These are phyloP conservation scores for Lactifluus hygrophoroides DNA, from an alignment of 768 basidiomycete species.

Conservation along the genomic window DNA sequence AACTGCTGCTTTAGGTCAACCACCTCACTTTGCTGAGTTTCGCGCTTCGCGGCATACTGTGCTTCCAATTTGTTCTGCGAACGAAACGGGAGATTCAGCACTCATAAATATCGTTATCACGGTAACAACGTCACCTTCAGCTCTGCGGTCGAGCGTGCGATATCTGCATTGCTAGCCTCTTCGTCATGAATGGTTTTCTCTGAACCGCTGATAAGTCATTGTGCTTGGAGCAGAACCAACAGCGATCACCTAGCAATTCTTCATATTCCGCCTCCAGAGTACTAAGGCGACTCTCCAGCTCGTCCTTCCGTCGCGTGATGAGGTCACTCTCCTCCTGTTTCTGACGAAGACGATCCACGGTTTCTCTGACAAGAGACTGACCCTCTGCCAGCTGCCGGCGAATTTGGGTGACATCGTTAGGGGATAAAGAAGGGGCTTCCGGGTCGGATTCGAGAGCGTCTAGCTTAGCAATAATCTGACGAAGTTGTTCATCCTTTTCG, in stretches of 20 bases:
- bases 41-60: constrained; percentile 88
- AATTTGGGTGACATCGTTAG: constrained; percentile 74
- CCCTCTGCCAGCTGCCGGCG: constrained; percentile 85
- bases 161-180: constrained; percentile 74
- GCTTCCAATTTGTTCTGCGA: constrained; percentile 83
- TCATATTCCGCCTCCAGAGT: constrained; percentile 91
- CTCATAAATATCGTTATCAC: constrained; percentile 13
- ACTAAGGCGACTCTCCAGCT: constrained; percentile 74
- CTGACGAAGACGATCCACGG: constrained; percentile 81
- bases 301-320: constrained; percentile 70
- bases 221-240: constrained; percentile 7
- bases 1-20: constrained; percentile 84
- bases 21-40: constrained; percentile 79
- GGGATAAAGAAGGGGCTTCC: constrained; percentile 46
- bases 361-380: constrained; percentile 77
- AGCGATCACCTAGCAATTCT: constrained; percentile 76
- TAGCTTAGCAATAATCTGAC: constrained; percentile 74
- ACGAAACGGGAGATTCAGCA: constrained; percentile 16
- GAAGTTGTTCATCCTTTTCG: constrained; percentile 91
- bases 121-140: constrained; percentile 66
- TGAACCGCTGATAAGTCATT: constrained; percentile 26
- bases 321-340: constrained; percentile 91
- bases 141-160: constrained; percentile 78
- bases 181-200: constrained; percentile 91
- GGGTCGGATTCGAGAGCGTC: constrained; percentile 66